Conservation (phyloP, 1,139 yeast species). For the Magnusiomyces paraingens region DNA sequence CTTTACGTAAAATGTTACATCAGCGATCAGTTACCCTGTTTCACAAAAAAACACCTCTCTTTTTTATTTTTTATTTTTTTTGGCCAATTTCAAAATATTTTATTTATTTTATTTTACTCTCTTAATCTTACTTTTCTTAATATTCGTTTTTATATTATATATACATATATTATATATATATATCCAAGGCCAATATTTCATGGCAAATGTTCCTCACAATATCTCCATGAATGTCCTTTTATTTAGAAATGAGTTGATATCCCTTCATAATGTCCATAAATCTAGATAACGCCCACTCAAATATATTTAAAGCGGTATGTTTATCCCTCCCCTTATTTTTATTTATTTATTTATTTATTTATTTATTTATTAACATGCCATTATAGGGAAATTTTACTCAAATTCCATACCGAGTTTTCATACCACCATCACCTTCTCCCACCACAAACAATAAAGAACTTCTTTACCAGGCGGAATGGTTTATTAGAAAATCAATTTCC, state of each 20-base stretch:
- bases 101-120: not conserved
- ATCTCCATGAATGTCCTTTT: not conserved
- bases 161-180: not conserved
- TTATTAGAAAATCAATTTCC: slow-evolving; percentile 47
- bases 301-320: slow-evolving; percentile 27
- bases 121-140: not conserved
- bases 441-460: slow-evolving; percentile 31
- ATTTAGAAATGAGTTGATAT: not conserved
- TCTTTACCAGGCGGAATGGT: slow-evolving; percentile 54
- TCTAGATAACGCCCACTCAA: slow-evolving; percentile 25
- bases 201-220: not conserved
- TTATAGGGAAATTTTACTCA: slow-evolving; percentile 26
- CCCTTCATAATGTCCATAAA: slow-evolving; percentile 13
- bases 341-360: not conserved
- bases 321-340: not conserved
- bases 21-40: not conserved
- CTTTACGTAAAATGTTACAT: not conserved
- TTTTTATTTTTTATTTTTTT: not conserved
- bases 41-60: too few species aligned
- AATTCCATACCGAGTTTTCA: slow-evolving; percentile 30
- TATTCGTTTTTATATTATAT: not conserved
- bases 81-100: not conserved
- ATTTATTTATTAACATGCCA: not conserved
- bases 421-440: slow-evolving; percentile 29
- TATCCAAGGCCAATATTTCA: not conserved